Conservation (phyloP, 495 filamentous ascomycete species). For the Penicillium mononematosum region DNA sequence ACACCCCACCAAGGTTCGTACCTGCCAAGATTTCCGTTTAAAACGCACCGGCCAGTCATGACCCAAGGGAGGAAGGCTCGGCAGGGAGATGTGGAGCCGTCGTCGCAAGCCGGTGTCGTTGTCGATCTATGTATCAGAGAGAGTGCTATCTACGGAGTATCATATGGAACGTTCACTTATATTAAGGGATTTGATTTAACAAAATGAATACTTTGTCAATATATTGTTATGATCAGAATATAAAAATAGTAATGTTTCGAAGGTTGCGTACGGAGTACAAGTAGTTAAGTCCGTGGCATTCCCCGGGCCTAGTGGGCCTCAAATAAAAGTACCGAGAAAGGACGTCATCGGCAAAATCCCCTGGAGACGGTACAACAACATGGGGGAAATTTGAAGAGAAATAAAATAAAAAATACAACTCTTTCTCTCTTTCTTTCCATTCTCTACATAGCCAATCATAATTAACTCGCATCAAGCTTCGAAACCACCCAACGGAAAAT, state of each 20-base stretch:
- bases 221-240: no score
- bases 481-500: slow-evolving; percentile 13
- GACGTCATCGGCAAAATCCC: slow-evolving; percentile 5
- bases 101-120: slow-evolving; percentile 23
- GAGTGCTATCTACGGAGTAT: not conserved
- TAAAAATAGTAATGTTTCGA: no score
- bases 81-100: slow-evolving; percentile 25
- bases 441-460: slow-evolving; percentile 14
- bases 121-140: slow-evolving; percentile 11
- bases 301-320: slow-evolving; percentile 12
- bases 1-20: slow-evolving; percentile 1
- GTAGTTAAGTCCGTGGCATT: not conserved
- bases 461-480: not conserved
- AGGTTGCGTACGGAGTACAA: not conserved
- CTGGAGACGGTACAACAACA: slow-evolving; percentile 3
- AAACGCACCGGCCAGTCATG: slow-evolving; percentile 12
- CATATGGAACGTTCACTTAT: not conserved
- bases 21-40: slow-evolving; percentile 17
- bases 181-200: not conserved
- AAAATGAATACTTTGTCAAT: no score
- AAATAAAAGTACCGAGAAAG: slow-evolving; percentile 9
- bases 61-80: slow-evolving; percentile 17
- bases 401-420: not conserved
- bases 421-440: slow-evolving; percentile 4
- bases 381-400: slow-evolving; percentile 1